These are phyloP conservation scores for Termitomyces sp. DNA, from an alignment of 768 basidiomycete species.

Conservation along the genomic window DNA sequence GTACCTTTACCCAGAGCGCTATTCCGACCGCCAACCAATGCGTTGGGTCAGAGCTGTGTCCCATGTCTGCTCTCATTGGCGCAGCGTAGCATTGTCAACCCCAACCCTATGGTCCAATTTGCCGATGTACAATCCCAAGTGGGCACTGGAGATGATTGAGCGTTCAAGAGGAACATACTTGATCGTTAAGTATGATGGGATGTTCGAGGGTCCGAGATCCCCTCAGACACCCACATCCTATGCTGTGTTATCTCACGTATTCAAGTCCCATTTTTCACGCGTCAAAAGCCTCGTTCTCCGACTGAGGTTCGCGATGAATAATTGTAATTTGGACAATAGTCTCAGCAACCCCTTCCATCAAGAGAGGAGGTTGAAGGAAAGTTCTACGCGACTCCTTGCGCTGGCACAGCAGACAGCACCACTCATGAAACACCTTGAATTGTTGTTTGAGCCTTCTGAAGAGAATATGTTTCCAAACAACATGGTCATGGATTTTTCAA, in stretches of 20 bases:
- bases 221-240: not conserved
- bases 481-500: not conserved
- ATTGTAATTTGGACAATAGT: not conserved
- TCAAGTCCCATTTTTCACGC: not conserved
- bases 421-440: not conserved
- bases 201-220: not conserved
- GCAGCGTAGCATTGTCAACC: conserved; percentile 2
- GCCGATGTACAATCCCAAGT: not conserved
- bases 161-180: not conserved
- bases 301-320: not conserved
- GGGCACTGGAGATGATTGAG: conserved; percentile 6
- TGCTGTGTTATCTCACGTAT: not conserved
- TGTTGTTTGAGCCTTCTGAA: not conserved
- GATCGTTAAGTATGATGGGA: not conserved
- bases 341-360: not conserved
- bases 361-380: not conserved
- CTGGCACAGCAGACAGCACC: not conserved
- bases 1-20: not conserved
- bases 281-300: not conserved
- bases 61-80: conserved; percentile 9
- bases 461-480: not conserved
- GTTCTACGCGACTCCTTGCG: not conserved
- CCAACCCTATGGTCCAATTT: conserved; percentile 5
- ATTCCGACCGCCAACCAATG: not conserved
- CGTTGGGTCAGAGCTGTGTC: conserved; percentile 3